These are phyloP conservation scores for Niebla homalea DNA, from an alignment of 495 filamentous ascomycete species.

Conservation along the genomic window DNA sequence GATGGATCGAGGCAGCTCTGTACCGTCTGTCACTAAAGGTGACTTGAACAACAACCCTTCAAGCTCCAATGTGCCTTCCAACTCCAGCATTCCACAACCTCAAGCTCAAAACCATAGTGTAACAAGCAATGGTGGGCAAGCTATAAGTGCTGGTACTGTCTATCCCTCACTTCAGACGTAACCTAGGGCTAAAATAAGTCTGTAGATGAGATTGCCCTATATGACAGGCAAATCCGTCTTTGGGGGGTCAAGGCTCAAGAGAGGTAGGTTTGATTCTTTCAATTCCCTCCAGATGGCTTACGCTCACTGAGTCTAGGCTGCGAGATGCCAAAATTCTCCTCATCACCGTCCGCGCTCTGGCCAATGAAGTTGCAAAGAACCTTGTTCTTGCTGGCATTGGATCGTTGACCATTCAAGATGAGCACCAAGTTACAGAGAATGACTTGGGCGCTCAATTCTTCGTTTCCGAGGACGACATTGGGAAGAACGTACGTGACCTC, in stretches of 20 bases:
- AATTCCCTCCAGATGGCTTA: not conserved
- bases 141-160: too few species aligned
- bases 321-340: conserved; percentile 85
- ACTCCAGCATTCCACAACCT: too few species aligned
- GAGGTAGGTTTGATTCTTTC: conserved; percentile 29
- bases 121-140: too few species aligned
- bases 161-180: too few species aligned
- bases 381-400: conserved; percentile 91
- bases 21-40: too few species aligned
- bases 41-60: too few species aligned
- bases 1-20: too few species aligned
- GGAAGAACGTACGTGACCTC: conserved; percentile 51
- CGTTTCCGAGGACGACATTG: conserved; percentile 55
- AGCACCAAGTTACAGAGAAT: conserved; percentile 58
- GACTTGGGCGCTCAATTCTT: conserved; percentile 89
- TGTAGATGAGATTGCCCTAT: conserved; percentile 89
- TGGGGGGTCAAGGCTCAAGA: conserved; percentile 95
- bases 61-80: too few species aligned
- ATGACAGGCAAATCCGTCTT: conserved; percentile 95
- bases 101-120: too few species aligned
- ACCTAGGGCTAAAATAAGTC: too few species aligned
- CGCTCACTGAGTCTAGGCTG: conserved; percentile 39
- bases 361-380: conserved; percentile 93
- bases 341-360: conserved; percentile 76
- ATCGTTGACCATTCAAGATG: conserved; percentile 79